A percentile compares a stretch with the other conserved stretches of the same genome.
Evolutionary conservation across 1,139 yeast species (phyloP).

Genomic region (Geotrichum histeridarum): DNA sequence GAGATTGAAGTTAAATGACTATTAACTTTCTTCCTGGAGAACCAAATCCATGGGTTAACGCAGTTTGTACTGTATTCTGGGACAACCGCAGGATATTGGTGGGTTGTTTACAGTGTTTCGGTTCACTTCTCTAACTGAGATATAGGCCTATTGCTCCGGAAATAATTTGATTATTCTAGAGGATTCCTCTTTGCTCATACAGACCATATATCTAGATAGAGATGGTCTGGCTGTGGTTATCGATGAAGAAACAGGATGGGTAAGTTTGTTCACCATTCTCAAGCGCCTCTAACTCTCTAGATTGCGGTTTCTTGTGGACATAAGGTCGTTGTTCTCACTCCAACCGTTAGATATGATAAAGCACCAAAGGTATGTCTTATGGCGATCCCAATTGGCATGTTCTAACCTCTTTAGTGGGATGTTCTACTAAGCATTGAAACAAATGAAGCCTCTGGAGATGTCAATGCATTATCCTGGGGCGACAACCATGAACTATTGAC

Average conservation of each 20-base stretch:
- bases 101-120: slow-evolving; percentile 20
- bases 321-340: slow-evolving; percentile 30
- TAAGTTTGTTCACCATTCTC: slow-evolving; percentile 15
- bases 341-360: slow-evolving; percentile 28
- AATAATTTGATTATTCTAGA: slow-evolving; percentile 70
- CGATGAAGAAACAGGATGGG: slow-evolving; percentile 51
- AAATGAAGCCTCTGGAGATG: slow-evolving; percentile 33
- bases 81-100: slow-evolving; percentile 54
- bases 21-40: slow-evolving; percentile 74
- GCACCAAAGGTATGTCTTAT: slow-evolving; percentile 24
- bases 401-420: slow-evolving; percentile 38
- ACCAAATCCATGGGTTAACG: slow-evolving; percentile 54
- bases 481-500: slow-evolving; percentile 53
- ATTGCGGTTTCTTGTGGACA: slow-evolving; percentile 46
- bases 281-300: slow-evolving; percentile 35
- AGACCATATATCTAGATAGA: slow-evolving; percentile 64
- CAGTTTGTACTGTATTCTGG: slow-evolving; percentile 66
- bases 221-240: slow-evolving; percentile 68
- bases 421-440: slow-evolving; percentile 49
- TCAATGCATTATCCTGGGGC: slow-evolving; percentile 68
- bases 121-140: not conserved
- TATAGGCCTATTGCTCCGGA: slow-evolving; percentile 72
- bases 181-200: slow-evolving; percentile 51
- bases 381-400: not conserved
- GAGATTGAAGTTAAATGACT: slow-evolving; percentile 23